Evolutionary conservation across 805 yeast species (phyloP), one percentile per base, ranked within the genome.

Genomic region (Barnettozyma populi): DNA sequence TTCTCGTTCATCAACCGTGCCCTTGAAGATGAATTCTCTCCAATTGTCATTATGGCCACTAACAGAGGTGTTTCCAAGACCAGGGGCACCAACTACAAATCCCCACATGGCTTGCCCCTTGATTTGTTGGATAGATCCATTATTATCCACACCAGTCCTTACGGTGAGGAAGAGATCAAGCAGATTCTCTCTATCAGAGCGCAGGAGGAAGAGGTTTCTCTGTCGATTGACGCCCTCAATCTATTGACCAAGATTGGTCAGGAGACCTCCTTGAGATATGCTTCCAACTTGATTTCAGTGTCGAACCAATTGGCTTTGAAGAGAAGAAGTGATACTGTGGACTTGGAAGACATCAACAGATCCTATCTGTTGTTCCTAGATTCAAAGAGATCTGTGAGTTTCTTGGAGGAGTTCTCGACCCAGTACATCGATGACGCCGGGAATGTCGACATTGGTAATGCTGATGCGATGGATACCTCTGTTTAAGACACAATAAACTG

Each of bases 11-110:
- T 94, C 58, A 94, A 94, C 71, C 81, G 97, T 57, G 99, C 99
- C 10, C 74, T 94, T 51, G 99, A 94, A 72, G 96, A 90, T 61
- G 96, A 90, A 52, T 85, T 94, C 66, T 87, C 98, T 14, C 99
- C 99, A 34, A 88, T 94, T 62, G 97, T 94, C 37, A 86, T 94
- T 54, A 87, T 94, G 95, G 99, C 99, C 40, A 90, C 99, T 23
- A 94, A 94, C 71, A 79, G 97, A 66, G 99, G 99, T 46, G 76
- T 92, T 49, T 79, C 96, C n/a, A 83, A 79, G 51, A 90, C 96
- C 21, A 80, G 97, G 61, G 99, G 99, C 45, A 88, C 98, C 27
- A 84, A 80, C 62, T 89, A 89, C 71, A 86, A 84, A 67, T 85
- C 97, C 1, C 97, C 99, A 20, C 99, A 94, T 66, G 99, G 99